A percentile compares a stretch with the other conserved stretches of the same genome.
Evolutionary conservation across 768 basidiomycete species (phyloP).

Genomic region (Boletus subcaerulescens): DNA sequence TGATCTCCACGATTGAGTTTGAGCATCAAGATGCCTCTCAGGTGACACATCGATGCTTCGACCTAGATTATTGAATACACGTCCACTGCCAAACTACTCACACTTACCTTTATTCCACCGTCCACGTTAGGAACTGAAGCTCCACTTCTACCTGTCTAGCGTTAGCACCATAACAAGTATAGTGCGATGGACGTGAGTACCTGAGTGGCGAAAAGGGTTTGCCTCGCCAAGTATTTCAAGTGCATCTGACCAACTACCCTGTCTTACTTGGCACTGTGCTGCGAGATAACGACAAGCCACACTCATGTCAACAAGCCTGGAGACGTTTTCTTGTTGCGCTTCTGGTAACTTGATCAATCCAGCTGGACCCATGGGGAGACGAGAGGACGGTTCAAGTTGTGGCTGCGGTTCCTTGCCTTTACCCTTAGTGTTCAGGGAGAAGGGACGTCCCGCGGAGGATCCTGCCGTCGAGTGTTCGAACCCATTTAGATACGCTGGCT

Average conservation of each 20-base stretch:
- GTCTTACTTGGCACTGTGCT: slow-evolving; percentile 88
- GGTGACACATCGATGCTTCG: slow-evolving; percentile 95
- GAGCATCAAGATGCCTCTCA: slow-evolving; percentile 91
- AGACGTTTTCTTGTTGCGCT: slow-evolving; percentile 60
- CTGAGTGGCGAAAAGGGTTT: slow-evolving; percentile 79
- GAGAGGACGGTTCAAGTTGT: slow-evolving; percentile 38
- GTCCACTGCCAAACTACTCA: background rate
- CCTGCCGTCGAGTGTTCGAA: slow-evolving; percentile 14
- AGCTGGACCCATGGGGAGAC: slow-evolving; percentile 69
- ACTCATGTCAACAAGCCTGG: slow-evolving; percentile 88
- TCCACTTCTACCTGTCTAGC: slow-evolving; percentile 52
- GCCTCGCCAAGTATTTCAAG: slow-evolving; percentile 91
- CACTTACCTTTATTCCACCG: slow-evolving; percentile 87
- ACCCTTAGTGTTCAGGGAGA: slow-evolving; percentile 45
- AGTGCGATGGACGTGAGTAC: slow-evolving; percentile 33
- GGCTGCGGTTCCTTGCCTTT: slow-evolving; percentile 57
- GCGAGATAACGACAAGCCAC: slow-evolving; percentile 95
- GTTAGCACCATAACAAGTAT: slow-evolving; percentile 4
- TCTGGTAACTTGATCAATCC: slow-evolving; percentile 70
- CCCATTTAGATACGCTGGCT: slow-evolving; percentile 28
- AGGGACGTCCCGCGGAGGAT: slow-evolving; percentile 42
- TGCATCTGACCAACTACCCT: slow-evolving; percentile 91
- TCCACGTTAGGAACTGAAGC: slow-evolving; percentile 77
- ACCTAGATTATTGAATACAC: slow-evolving; percentile 50
- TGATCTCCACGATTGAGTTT: slow-evolving; percentile 88